A percentile compares a stretch with the other conserved stretches of the same genome.
phyloP scores from a whole-genome alignment of 164 flowering plant species.

The Saururus chinensis region DNA sequence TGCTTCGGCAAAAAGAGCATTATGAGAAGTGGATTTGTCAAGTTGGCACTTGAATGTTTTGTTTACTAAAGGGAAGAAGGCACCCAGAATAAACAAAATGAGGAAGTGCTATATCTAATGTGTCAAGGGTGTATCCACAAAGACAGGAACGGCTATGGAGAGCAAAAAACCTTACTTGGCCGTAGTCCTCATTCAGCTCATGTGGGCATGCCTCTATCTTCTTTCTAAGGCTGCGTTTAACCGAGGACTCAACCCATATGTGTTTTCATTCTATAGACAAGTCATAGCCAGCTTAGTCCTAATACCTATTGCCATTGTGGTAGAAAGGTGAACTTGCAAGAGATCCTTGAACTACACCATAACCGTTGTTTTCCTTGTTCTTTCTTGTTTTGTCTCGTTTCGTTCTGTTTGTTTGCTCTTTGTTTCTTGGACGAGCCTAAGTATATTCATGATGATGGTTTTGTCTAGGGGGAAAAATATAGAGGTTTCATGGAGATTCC shows the following conservation, averaged over 20 bases:
- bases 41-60: too few relatives aligned
- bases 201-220: not conserved
- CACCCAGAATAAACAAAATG: too few relatives aligned
- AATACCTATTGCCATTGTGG: not conserved
- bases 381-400: not conserved
- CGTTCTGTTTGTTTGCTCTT: too few relatives aligned
- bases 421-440: not conserved
- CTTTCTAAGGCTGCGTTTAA: not conserved
- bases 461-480: not conserved
- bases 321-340: not conserved
- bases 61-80: too few relatives aligned
- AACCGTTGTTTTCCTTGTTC: not conserved
- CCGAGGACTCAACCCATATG: not conserved
- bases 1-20: too few relatives aligned
- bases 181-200: not conserved
- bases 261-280: not conserved
- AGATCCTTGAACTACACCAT: not conserved
- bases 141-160: not conserved
- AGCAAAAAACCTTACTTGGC: not conserved
- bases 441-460: not conserved
- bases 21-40: too few relatives aligned
- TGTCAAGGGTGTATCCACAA: too few relatives aligned
- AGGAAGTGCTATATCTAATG: too few relatives aligned
- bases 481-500: not conserved
- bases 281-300: not conserved